Conservation (phyloP, 371 early-diverging fungal genomes). For the Mortierella sp. region DNA sequence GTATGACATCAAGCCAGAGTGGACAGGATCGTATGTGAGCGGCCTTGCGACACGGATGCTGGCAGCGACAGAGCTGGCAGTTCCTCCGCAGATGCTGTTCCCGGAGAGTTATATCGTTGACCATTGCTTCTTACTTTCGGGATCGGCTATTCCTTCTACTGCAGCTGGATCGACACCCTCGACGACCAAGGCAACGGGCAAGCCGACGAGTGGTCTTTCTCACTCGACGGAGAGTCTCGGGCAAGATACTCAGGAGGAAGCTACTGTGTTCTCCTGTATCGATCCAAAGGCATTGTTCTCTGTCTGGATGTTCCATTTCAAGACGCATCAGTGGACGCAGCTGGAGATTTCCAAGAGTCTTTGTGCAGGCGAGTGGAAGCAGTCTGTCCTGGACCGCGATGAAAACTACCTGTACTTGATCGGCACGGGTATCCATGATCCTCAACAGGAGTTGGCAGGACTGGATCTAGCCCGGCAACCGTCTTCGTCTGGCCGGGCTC, state of each 20-base stretch:
- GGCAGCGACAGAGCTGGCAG: slow-evolving; percentile 17
- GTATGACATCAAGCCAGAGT: slow-evolving; percentile 35
- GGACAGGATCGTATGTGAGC: slow-evolving; percentile 28
- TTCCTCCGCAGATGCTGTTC: slow-evolving; percentile 66
- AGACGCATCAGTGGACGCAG: slow-evolving; percentile 60
- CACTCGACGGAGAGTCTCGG: background rate
- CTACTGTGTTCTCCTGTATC: background rate
- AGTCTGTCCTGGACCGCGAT: slow-evolving; percentile 61
- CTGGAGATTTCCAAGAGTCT: slow-evolving; percentile 60
- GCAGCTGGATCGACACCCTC: background rate
- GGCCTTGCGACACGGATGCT: slow-evolving; percentile 13
- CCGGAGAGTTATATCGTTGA: slow-evolving; percentile 59
- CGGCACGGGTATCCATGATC: slow-evolving; percentile 52
- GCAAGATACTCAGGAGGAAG: background rate
- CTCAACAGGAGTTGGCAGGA: background rate
- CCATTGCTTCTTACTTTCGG: slow-evolving; percentile 62
- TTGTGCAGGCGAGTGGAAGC: slow-evolving; percentile 64
- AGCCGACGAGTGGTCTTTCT: no score
- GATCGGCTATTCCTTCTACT: slow-evolving; percentile 29
- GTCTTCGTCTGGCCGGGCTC: background rate
- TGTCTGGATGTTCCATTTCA: slow-evolving; percentile 64
- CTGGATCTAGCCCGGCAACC: background rate
- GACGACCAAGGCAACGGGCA: background rate
- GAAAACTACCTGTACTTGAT: slow-evolving; percentile 63
- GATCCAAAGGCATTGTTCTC: slow-evolving; percentile 54